These are phyloP conservation scores for Euptelea pleiosperma DNA, from an alignment of 164 flowering plant species.

Conservation along the genomic window DNA sequence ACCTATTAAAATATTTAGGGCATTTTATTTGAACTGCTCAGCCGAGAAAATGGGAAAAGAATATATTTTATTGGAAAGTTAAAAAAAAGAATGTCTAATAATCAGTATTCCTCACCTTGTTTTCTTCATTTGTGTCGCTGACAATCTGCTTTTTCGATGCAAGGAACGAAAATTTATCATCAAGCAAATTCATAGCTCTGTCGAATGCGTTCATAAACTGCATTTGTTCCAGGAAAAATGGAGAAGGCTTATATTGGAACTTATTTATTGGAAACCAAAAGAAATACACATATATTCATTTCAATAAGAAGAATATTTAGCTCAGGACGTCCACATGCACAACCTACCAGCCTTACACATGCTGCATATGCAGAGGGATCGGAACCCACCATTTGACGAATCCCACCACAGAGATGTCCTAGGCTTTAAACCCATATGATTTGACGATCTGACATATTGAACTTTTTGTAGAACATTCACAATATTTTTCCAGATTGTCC, in stretches of 20 bases:
- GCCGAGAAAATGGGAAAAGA: background rate
- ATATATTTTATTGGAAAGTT: background rate
- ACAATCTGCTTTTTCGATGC: slow-evolving; percentile 81
- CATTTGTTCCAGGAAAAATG: slow-evolving; percentile 21
- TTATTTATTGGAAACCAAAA: background rate
- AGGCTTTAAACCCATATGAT: background rate
- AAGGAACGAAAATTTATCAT: slow-evolving; percentile 75
- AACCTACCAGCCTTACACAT: no score
- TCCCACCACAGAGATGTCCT: background rate
- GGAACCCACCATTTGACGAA: background rate
- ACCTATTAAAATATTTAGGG: no score
- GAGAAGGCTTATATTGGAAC: slow-evolving; percentile 13
- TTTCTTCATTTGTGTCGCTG: slow-evolving; percentile 71
- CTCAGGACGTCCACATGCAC: background rate
- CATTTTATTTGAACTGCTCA: no score
- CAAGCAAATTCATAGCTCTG: slow-evolving; percentile 82
- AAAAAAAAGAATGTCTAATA: background rate
- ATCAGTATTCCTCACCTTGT: slow-evolving; percentile 51
- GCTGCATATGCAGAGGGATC: no score
- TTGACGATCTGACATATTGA: no score
- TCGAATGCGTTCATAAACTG: slow-evolving; percentile 96
- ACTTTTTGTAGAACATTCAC: no score
- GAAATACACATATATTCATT: background rate
- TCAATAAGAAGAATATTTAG: background rate
- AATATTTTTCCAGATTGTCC: no score